A percentile compares a stretch with the other conserved stretches of the same genome.
Evolutionary conservation across 2,329 filamentous ascomycete species (phyloP).

Genomic region (Pseudofabraea citricarpa): DNA sequence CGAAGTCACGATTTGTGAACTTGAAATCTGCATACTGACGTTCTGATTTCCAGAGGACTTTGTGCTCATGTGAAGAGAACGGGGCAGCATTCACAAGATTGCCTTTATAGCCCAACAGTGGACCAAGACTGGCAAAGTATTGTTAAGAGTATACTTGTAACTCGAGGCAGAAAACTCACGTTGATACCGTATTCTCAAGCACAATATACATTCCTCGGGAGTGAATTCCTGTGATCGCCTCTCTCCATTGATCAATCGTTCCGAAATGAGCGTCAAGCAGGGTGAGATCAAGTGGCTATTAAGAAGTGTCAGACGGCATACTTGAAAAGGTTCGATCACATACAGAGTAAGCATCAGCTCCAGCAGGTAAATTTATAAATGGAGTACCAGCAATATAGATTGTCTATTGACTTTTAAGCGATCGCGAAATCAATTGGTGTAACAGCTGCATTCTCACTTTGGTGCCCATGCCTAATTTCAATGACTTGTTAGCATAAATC

Average conservation of each 20-base stretch:
- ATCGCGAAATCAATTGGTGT: background rate
- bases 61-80: background rate
- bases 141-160: background rate
- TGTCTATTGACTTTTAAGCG: too few species aligned
- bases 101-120: background rate
- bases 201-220: slow-evolving; percentile 58
- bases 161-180: slow-evolving; percentile 44
- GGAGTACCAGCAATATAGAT: slow-evolving; percentile 58
- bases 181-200: slow-evolving; percentile 61
- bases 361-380: slow-evolving; percentile 61
- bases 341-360: slow-evolving; percentile 47
- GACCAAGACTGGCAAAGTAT: background rate
- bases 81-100: background rate
- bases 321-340: background rate
- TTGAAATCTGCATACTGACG: background rate
- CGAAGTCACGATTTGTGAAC: background rate
- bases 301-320: too few species aligned
- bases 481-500: background rate
- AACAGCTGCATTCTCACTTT: slow-evolving; percentile 32
- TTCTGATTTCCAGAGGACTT: background rate
- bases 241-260: slow-evolving; percentile 50
- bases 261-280: slow-evolving; percentile 59
- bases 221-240: slow-evolving; percentile 54
- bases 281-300: slow-evolving; percentile 52
- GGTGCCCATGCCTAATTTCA: slow-evolving; percentile 42